phyloP scores from a whole-genome alignment of 805 yeast species.

The Schwanniomyces pseudopolymorphus region DNA sequence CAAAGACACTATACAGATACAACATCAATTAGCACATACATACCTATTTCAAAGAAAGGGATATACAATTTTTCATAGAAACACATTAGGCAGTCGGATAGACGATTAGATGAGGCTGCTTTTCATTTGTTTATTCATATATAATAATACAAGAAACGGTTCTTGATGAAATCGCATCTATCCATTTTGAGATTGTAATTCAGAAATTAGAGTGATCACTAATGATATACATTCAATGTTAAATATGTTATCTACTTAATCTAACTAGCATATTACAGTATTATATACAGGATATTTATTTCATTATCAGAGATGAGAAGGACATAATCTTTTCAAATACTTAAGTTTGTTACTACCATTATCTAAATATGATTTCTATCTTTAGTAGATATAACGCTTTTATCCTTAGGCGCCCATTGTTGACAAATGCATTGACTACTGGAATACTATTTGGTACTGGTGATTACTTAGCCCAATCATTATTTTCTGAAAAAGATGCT shows the following conservation, averaged over 20 bases:
- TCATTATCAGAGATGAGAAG: background rate
- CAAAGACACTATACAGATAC: no score
- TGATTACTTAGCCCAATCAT: conserved; percentile 67
- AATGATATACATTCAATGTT: no score
- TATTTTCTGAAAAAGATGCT: conserved; percentile 34
- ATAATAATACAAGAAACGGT: no score
- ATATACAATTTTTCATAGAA: no score
- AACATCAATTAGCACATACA: no score
- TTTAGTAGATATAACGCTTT: conserved; percentile 23
- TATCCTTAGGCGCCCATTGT: conserved; percentile 35
- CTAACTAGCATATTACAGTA: no score
- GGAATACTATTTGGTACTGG: conserved; percentile 71
- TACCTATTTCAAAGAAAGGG: no score
- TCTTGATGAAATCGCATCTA: no score
- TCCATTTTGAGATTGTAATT: no score
- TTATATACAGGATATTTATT: background rate
- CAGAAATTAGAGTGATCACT: no score
- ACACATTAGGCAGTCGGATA: no score
- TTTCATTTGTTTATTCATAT: background rate
- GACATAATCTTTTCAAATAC: background rate
- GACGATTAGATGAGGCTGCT: background rate
- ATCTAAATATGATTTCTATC: conserved; percentile 14
- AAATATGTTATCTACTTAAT: no score
- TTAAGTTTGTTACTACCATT: background rate
- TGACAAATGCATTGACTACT: conserved; percentile 49